phyloP scores from a whole-genome alignment of 129 eudicot species.

The Saussurea involucrata region DNA sequence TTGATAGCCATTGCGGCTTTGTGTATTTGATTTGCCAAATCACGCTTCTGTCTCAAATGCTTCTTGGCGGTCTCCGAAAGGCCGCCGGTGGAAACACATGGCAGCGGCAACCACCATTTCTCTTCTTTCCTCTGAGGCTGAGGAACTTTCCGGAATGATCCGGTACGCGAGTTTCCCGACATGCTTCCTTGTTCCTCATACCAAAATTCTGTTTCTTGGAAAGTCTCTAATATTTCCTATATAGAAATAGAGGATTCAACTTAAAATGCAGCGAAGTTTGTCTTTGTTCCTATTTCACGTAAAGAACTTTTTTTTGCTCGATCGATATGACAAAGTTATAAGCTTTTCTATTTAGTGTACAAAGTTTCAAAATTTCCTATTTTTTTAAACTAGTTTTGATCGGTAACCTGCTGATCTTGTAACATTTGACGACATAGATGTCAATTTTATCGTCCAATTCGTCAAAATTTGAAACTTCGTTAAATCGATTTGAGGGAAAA shows the following conservation, averaged over 20 bases:
- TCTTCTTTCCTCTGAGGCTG: slow-evolving; percentile 62
- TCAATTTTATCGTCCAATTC: too few species aligned
- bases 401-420: background rate
- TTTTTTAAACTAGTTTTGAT: background rate
- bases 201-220: slow-evolving; percentile 76
- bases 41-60: slow-evolving; percentile 60
- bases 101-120: slow-evolving; percentile 87
- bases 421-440: background rate
- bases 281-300: background rate
- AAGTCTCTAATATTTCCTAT: slow-evolving; percentile 74
- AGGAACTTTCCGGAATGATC: slow-evolving; percentile 56
- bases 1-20: slow-evolving; percentile 92
- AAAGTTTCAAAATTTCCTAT: background rate
- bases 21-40: slow-evolving; percentile 68
- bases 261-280: background rate
- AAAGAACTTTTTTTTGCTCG: too few species aligned
- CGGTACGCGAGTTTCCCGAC: slow-evolving; percentile 50
- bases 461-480: too few species aligned
- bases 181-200: slow-evolving; percentile 69
- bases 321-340: too few species aligned
- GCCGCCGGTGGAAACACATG: slow-evolving; percentile 58
- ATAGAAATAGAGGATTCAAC: background rate
- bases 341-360: background rate
- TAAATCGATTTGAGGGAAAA: too few species aligned
- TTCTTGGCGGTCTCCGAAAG: slow-evolving; percentile 64